These are phyloP conservation scores for Ustilago tritici DNA, from an alignment of 1,284 basidiomycete species.

Conservation along the genomic window DNA sequence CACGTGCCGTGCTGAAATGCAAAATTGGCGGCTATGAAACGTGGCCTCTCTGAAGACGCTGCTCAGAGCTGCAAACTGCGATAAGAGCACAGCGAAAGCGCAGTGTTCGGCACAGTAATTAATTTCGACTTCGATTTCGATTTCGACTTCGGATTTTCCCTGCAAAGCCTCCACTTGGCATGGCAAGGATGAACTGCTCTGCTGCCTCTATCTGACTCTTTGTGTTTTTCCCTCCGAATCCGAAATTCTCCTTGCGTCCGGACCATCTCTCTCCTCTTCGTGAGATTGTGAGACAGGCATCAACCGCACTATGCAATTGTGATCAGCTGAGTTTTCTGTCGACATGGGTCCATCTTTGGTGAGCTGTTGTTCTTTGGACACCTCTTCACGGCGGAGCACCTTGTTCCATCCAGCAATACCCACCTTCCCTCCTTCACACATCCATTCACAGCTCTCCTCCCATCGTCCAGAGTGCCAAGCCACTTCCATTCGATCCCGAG, in stretches of 20 bases:
- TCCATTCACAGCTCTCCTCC: neutral
- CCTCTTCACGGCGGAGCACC: constrained; percentile 3
- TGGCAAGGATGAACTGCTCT: constrained; percentile 8
- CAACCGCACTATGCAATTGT: neutral
- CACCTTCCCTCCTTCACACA: neutral
- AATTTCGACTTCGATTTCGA: constrained; percentile 3
- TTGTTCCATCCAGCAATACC: constrained; percentile 7
- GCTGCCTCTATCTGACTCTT: constrained; percentile 5
- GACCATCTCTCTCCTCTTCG: constrained; percentile 4
- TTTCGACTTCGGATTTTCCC: neutral
- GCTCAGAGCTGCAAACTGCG: neutral
- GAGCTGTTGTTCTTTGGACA: constrained; percentile 2
- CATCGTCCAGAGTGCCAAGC: neutral
- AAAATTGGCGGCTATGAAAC: neutral
- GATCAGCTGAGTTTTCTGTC: constrained; percentile 12
- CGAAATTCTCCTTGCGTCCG: constrained; percentile 31
- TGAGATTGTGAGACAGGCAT: neutral
- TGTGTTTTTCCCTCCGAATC: constrained; percentile 5
- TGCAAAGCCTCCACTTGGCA: constrained; percentile 20
- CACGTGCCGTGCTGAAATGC: constrained; percentile 4
- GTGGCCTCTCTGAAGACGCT: neutral
- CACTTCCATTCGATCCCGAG: neutral
- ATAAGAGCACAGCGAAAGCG: constrained; percentile 4
- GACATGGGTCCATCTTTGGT: constrained; percentile 8
- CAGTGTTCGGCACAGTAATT: constrained; percentile 6